Conservation (phyloP, 108 stramenopile genomes). For the Skeletonema costatum region DNA sequence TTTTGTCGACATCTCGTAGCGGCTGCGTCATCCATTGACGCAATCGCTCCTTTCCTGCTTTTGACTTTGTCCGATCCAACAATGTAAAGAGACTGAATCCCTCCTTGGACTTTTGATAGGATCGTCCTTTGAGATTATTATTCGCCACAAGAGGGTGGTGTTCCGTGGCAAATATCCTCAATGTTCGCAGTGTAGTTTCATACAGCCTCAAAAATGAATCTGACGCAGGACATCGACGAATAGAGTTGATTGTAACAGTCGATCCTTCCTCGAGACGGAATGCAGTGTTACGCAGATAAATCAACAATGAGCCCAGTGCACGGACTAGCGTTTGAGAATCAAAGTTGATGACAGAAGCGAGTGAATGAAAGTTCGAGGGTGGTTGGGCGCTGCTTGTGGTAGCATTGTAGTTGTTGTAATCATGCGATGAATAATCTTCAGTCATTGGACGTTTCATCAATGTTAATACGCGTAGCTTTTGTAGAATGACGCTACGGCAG, state of each 20-base stretch:
- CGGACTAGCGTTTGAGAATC: slow-evolving; percentile 72
- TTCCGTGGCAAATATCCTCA: slow-evolving; percentile 86
- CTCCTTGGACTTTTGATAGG: slow-evolving; percentile 77
- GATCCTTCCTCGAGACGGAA: slow-evolving; percentile 74
- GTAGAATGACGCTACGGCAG: slow-evolving; percentile 69
- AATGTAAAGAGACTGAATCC: slow-evolving; percentile 92
- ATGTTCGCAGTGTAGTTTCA: slow-evolving; percentile 57
- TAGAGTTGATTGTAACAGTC: slow-evolving; percentile 63
- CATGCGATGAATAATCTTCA: slow-evolving; percentile 25
- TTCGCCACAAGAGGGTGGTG: slow-evolving; percentile 76
- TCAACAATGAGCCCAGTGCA: slow-evolving; percentile 78
- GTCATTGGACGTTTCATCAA: slow-evolving; percentile 37
- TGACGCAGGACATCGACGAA: slow-evolving; percentile 56
- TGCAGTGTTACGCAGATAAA: slow-evolving; percentile 68
- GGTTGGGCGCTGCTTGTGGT: neutral
- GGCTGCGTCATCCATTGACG: slow-evolving; percentile 93
- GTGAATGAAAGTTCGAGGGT: slow-evolving; percentile 59
- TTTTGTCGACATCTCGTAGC: slow-evolving; percentile 54
- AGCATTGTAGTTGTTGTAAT: slow-evolving; percentile 7
- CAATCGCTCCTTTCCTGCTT: slow-evolving; percentile 78
- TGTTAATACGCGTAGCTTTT: slow-evolving; percentile 72
- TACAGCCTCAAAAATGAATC: slow-evolving; percentile 64
- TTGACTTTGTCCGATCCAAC: slow-evolving; percentile 84
- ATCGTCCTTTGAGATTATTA: slow-evolving; percentile 33
- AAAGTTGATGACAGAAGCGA: slow-evolving; percentile 82